Conservation (phyloP, 805 yeast species). For the Ogataea kodamae region DNA sequence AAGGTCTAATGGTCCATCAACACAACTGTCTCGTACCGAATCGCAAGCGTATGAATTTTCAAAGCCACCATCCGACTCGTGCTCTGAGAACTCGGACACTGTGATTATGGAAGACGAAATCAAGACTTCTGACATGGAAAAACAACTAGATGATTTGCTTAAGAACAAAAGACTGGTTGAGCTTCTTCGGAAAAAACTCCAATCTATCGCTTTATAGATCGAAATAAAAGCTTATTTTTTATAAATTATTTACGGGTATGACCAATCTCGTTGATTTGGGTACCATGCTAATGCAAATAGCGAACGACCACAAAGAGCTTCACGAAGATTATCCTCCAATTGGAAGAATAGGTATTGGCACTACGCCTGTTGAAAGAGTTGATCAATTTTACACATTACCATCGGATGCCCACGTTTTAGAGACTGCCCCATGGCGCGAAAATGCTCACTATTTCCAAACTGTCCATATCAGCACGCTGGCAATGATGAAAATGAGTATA, state of each 20-base stretch:
- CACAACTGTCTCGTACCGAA: slow-evolving; percentile 26
- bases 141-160: slow-evolving; percentile 21
- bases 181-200: slow-evolving; percentile 8
- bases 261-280: slow-evolving; percentile 5
- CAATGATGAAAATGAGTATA: slow-evolving; percentile 67
- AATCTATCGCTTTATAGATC: slow-evolving; percentile 8
- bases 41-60: slow-evolving; percentile 32
- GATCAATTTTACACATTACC: slow-evolving; percentile 15
- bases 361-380: slow-evolving; percentile 9
- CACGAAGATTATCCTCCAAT: no score
- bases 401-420: slow-evolving; percentile 14
- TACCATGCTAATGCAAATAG: slow-evolving; percentile 3
- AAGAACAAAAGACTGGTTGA: slow-evolving; percentile 18
- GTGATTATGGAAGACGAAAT: slow-evolving; percentile 16
- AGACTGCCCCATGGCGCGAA: slow-evolving; percentile 49
- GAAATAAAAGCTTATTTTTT: background rate
- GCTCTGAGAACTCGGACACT: slow-evolving; percentile 14
- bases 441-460: slow-evolving; percentile 60
- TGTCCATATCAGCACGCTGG: slow-evolving; percentile 65
- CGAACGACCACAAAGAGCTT: background rate
- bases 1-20: slow-evolving; percentile 1
- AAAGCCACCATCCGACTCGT: slow-evolving; percentile 9
- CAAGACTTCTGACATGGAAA: slow-evolving; percentile 12
- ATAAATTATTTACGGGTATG: background rate
- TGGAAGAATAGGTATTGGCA: slow-evolving; percentile 7